Evolutionary conservation across 23 red algal genomes (phyloP), one percentile per base, ranked within the genome.

Genomic region (Gracilaria caudata): DNA sequence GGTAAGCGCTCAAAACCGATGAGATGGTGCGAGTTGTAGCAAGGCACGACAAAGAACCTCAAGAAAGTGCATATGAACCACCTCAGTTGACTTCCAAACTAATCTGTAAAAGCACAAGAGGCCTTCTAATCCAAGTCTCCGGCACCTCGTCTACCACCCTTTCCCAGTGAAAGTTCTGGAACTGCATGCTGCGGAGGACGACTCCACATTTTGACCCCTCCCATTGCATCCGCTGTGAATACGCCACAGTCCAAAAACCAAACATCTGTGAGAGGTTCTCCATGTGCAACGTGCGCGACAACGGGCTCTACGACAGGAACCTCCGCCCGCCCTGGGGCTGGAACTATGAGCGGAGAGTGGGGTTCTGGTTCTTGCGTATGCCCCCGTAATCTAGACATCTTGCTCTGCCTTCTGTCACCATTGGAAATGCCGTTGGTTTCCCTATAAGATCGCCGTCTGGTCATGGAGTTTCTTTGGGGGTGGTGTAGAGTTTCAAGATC

Each of bases 221-320:
- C 94, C 2, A 61, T 64, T 10, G 86, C 70, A 68, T 86, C 89
- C 25, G 94, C 94, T n/a, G 94, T 95, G 53, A 95, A 78, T 21
- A 95, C 77, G 1, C 94, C 94, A 35, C 78, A 45, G 19, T 83
- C 86, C 56, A 68, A 58, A 82, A 97, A 97, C 73, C 81, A 80
- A 3, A 97, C 90, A 64, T 90, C 94, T 26, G 94, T 97, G 9
- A 97, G 73, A 13, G 94, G 94, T 68, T 97, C 94, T 16, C 80
- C 86, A 74, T 97, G 94, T 30, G 94, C 94, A 17, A 90, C 75
- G 76, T 97, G 94, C 44, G 86, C 88, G 20, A 91, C 83, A 54
- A 97, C 79, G 6, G 94, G 94, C 41, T 97, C 94, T 3, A 97
- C 59, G 32, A 91, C 79, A 20, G 94, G 88, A 45, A 97, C 88